A percentile compares a stretch with the other conserved stretches of the same genome.
Conservation (phyloP, 169 alveolate genomes). For the Cyclospora cayetanensis region DNA sequence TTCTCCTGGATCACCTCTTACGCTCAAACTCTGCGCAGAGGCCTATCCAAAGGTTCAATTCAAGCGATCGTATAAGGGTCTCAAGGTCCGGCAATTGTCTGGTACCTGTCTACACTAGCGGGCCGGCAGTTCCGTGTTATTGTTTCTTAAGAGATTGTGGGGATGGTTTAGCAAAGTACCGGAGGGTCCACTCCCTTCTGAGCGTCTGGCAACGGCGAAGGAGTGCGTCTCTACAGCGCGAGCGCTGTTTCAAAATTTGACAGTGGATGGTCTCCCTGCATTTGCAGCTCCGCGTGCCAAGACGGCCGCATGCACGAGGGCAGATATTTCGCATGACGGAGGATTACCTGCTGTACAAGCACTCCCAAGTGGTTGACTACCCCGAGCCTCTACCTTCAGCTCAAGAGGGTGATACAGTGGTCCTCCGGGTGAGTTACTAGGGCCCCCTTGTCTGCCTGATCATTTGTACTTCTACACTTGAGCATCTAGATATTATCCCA, state of each 20-base stretch:
- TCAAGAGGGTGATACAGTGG: background rate
- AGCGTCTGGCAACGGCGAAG: no score
- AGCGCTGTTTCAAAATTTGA: no score
- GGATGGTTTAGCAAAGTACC: background rate
- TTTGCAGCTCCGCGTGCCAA: slow-evolving; percentile 32
- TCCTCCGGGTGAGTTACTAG: no score
- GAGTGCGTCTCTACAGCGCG: no score
- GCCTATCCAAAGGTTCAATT: background rate
- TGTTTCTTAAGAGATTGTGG: background rate
- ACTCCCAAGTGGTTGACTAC: background rate
- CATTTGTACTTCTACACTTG: no score
- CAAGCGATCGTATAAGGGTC: background rate
- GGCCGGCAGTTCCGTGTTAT: background rate
- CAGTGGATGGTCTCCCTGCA: no score
- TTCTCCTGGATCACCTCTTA: background rate
- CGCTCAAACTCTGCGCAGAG: background rate
- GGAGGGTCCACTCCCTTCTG: background rate
- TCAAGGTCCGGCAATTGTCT: background rate
- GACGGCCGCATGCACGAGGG: background rate
- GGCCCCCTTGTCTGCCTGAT: no score
- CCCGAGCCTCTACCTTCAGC: background rate
- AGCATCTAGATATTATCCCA: no score
- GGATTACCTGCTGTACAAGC: slow-evolving; percentile 4
- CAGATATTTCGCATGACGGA: background rate
- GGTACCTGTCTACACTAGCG: background rate